Base-by-base conservation (phyloP, 495 filamentous ascomycete genomes). In the Xylaria castorea region DNA sequence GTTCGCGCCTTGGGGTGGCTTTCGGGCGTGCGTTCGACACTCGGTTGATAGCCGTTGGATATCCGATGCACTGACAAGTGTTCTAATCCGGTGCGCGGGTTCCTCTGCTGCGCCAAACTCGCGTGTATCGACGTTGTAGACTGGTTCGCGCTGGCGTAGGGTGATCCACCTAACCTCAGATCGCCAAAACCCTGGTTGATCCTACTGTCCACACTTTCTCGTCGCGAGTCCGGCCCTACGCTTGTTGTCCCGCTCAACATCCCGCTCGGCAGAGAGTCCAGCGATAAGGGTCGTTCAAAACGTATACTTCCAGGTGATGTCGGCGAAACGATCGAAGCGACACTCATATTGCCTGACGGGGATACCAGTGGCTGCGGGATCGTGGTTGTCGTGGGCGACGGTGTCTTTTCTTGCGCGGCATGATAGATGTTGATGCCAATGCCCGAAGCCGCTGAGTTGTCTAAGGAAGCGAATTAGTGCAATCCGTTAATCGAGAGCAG, bases 161-260 rank as follows among this genome's bases (percentile, higher is more conserved):
- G 92, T 3, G 92, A 80, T 80, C 80, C 81, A 48, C 90, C 90
- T 73, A 95, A 86, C 27, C 89, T 86, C 77, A 94, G 84, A 38
- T 92, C 89, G 61, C 86, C 87, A 65, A 94, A 91, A 27, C 88
- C 88, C 74, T 90, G 88, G 72, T 92, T 92, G 75, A 94, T 87
- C 70, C 91, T 87, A 75, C 91, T 93, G 74, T 93, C 92, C n/a
- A 94, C 86, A 71, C 92, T 94, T 81, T 91, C 92, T 61, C 92
- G 89, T 61, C 92, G 88, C 53, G 92, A 93, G 27, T 83, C 67
- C 1, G 78, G 74, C 7, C 74, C 78, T 46, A 67, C 50, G n/a
- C 78, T 78, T 8, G 73, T 48, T 46, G 74, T 44, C 22, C 78
- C 75, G 46, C 73, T 63, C 36, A 73, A 48, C 51, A 44, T 51